Conservation (phyloP, 345 rosid genomes). For the Pugionium cornutum region DNA sequence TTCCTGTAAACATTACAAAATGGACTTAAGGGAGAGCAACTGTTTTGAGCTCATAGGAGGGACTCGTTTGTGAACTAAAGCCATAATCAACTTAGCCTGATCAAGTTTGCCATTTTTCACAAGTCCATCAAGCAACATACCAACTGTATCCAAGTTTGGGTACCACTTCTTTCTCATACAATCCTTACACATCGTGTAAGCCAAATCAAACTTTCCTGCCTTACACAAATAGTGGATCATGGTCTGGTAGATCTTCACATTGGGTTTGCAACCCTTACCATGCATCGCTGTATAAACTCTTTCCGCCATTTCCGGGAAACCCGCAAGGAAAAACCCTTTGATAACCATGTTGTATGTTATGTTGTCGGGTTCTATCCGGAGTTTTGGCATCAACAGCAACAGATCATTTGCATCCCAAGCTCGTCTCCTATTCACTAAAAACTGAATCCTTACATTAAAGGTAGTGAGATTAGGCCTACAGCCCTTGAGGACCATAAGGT, state of each 20-base stretch:
- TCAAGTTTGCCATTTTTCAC: conserved; percentile 46
- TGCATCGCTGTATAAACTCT: conserved; percentile 40
- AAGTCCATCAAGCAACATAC: conserved; percentile 57
- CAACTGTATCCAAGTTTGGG: conserved; percentile 60
- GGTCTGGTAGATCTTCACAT: conserved; percentile 70
- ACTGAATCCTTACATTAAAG: conserved; percentile 76
- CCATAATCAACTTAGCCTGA: conserved; percentile 55
- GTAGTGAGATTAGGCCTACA: conserved; percentile 73
- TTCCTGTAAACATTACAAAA: conserved; percentile 35
- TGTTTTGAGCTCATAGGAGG: conserved; percentile 64
- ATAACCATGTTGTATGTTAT: conserved; percentile 75
- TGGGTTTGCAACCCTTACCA: conserved; percentile 43
- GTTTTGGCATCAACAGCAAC: conserved; percentile 48
- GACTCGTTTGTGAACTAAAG: conserved; percentile 46
- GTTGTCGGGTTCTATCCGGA: conserved; percentile 60
- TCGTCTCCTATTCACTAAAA: conserved; percentile 45
- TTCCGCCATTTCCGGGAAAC: conserved; percentile 75
- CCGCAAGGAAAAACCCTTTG: conserved; percentile 73
- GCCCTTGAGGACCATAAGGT: conserved; percentile 70
- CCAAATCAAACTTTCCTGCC: conserved; percentile 43
- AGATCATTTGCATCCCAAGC: conserved; percentile 69
- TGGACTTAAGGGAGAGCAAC: conserved; percentile 47
- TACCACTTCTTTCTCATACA: conserved; percentile 67
- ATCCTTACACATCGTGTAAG: conserved; percentile 67
- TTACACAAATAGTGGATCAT: conserved; percentile 74